These are phyloP conservation scores for Aureobasidium sp. DNA, from an alignment of 2,329 filamentous ascomycete genomes.

Conservation along the genomic window DNA sequence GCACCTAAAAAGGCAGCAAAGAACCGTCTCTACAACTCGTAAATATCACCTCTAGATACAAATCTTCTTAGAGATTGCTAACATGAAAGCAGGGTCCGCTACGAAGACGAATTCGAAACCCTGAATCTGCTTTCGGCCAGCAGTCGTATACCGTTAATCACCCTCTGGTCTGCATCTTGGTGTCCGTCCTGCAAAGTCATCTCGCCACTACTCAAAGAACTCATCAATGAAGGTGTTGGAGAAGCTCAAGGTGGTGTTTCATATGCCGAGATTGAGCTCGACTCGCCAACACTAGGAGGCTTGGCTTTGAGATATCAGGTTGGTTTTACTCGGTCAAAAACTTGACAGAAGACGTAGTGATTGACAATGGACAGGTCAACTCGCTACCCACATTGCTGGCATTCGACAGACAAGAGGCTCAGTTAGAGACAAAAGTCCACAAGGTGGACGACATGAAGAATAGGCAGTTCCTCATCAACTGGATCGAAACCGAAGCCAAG, in stretches of 20 bases:
- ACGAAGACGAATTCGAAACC: conserved; percentile 39
- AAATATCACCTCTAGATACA: neutral
- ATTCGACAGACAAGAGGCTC: conserved; percentile 43
- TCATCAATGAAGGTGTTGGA: conserved; percentile 39
- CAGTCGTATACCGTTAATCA: conserved; percentile 37
- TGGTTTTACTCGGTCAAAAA: neutral
- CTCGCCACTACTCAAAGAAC: conserved; percentile 33
- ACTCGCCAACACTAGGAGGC: conserved; percentile 36
- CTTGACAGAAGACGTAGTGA: neutral
- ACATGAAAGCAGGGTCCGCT: conserved; percentile 30
- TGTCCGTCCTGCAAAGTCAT: conserved; percentile 37
- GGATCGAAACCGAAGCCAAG: conserved; percentile 41
- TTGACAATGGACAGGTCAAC: conserved; percentile 28
- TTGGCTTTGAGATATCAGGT: conserved; percentile 35
- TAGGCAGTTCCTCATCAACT: conserved; percentile 35
- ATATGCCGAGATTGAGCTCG: conserved; percentile 42
- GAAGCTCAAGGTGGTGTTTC: conserved; percentile 38
- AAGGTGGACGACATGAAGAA: conserved; percentile 39
- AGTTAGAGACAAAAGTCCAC: conserved; percentile 38
- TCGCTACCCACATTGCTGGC: conserved; percentile 42
- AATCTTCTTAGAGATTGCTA: neutral
- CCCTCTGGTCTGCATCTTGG: conserved; percentile 44
- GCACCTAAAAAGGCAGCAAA: conserved; percentile 13
- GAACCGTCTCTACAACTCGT: conserved; percentile 18
- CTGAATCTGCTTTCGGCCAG: conserved; percentile 41